Base-by-base conservation (phyloP, 2,329 filamentous ascomycete species). In the Alternaria conjuncta region DNA sequence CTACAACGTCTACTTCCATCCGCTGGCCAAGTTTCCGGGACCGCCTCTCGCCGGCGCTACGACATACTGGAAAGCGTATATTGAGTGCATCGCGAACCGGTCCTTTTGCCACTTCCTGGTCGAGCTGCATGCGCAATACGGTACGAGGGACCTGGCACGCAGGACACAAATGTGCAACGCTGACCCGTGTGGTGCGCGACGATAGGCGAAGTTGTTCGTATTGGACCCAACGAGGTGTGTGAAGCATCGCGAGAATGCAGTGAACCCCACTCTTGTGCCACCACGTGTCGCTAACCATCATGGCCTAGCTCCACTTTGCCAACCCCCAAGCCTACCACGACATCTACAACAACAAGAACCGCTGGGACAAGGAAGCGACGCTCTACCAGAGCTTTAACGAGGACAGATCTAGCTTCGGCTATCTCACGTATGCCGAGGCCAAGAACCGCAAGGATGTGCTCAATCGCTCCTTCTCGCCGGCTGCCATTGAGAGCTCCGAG, bases 371-470 rank as follows among this genome's bases (percentile, higher is more conserved):
- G 58, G 81, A 84, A 45, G 65, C 65, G 1, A 60, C 44, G 0
- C 69, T 83, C 1, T 84, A 84, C 64, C 70, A 73, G 18, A 75
- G 74, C 44, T 83, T 84, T 63, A 78, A 78, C 57, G 76, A 80
- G 57, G 77, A 83, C 61, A 67, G 78, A 18, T 82, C 81, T n/a
- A 81, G 78, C 28, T 83, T 84, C 65, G 81, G 78, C 11, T 80
- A 79, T 56, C 63, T 79, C 30, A 82, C 74, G 15, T 81, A 82
- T 60, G 68, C 68, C 10, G 78, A 80, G 58, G 75, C 78, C 32
- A 84, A 82, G 63, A 70, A 76, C 26, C 75, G 82, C 21, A 83
- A 82, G 58, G 78, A 82, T 66, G 77, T 84, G 3, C 70, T 84
- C 25, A 77, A 73, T 13, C 80, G 78, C 1, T 71, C 82, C 10